Evolutionary conservation across 2,329 filamentous ascomycete genomes (phyloP).

Genomic region (Ophiostoma triangulosporum): DNA sequence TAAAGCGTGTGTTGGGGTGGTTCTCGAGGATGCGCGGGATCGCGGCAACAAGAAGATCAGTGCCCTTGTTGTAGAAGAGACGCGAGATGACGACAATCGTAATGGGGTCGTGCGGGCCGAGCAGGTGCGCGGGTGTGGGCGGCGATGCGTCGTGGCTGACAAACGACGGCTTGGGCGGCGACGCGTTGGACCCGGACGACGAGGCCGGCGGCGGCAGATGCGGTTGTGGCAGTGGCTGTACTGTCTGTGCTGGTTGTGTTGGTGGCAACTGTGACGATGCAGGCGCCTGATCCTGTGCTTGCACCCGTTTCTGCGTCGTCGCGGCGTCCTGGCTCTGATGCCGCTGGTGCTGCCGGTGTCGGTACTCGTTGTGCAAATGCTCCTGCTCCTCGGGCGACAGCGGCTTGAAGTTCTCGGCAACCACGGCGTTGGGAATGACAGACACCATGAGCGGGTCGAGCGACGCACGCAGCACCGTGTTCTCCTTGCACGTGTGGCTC

Average conservation of each 20-base stretch:
- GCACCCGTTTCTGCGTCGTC: background rate
- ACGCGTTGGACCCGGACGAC: constrained; percentile 1
- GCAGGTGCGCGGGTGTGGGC: constrained; percentile 44
- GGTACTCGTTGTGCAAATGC: constrained; percentile 20
- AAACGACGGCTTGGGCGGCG: constrained; percentile 20
- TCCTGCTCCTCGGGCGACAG: constrained; percentile 30
- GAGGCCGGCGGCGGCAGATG: constrained; percentile 1
- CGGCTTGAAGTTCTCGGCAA: constrained; percentile 89
- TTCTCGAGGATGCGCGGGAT: constrained; percentile 83
- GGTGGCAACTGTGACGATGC: no score
- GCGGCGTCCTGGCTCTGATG: constrained; percentile 3
- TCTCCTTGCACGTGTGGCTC: constrained; percentile 97
- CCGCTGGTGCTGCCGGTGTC: constrained; percentile 3
- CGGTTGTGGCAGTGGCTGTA: background rate
- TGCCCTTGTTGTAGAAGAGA: constrained; percentile 97
- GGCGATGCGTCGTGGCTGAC: constrained; percentile 16
- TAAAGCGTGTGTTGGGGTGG: constrained; percentile 88
- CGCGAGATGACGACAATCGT: constrained; percentile 96
- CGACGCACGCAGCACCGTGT: constrained; percentile 86
- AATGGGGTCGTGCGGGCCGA: constrained; percentile 75
- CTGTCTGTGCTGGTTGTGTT: background rate
- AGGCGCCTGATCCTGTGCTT: no score
- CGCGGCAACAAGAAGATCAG: constrained; percentile 87
- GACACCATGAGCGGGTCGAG: constrained; percentile 95
- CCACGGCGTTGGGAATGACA: constrained; percentile 93